Evolutionary conservation across 1,284 basidiomycete species (phyloP).

Genomic region (Moesziomyces antarcticus): DNA sequence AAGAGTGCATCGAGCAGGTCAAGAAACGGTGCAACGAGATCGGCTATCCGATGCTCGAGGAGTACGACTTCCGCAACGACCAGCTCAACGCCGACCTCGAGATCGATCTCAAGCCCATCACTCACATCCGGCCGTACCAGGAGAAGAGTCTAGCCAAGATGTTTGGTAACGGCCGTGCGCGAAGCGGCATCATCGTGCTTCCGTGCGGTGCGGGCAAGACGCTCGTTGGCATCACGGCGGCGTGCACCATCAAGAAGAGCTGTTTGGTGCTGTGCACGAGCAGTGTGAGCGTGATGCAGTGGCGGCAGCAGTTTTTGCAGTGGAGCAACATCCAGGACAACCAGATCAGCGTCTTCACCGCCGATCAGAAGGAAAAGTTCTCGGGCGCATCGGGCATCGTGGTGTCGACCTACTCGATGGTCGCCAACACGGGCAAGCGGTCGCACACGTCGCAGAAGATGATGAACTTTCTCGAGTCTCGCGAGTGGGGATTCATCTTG

Average conservation of each 20-base stretch:
- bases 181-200: constrained; percentile 95
- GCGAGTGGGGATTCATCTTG: constrained; percentile 67
- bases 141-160: constrained; percentile 67
- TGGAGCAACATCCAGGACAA: constrained; percentile 68
- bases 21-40: constrained; percentile 67
- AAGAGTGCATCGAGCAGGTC: constrained; percentile 65
- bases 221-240: constrained; percentile 97
- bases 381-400: constrained; percentile 66
- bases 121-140: constrained; percentile 67
- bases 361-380: constrained; percentile 67
- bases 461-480: constrained; percentile 67
- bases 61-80: constrained; percentile 68
- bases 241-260: constrained; percentile 99
- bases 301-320: constrained; percentile 66
- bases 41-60: constrained; percentile 66
- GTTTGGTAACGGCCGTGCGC: constrained; percentile 67
- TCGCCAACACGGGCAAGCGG: constrained; percentile 67
- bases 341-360: constrained; percentile 67
- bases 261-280: constrained; percentile 89
- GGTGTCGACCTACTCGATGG: constrained; percentile 68
- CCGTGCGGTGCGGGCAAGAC: constrained; percentile 99
- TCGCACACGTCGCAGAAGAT: constrained; percentile 68
- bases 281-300: constrained; percentile 67
- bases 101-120: constrained; percentile 67
- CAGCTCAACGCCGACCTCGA: constrained; percentile 65